A percentile compares a stretch with the other conserved stretches of the same genome.
phyloP scores from a whole-genome alignment of 2,329 filamentous ascomycete genomes.

The Microcyclosporella mali region DNA sequence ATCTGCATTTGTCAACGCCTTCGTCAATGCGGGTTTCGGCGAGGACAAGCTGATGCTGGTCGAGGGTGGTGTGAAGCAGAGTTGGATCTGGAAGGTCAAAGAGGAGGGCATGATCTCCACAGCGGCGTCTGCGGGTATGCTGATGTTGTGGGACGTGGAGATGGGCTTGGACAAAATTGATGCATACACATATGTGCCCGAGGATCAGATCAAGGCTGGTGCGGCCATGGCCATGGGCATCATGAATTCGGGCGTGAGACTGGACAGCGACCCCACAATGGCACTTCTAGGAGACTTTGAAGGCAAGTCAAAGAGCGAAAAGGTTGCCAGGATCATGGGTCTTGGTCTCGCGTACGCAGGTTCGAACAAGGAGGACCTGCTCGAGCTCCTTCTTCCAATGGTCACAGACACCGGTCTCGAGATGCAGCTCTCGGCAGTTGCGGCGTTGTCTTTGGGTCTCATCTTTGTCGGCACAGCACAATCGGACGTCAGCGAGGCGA shows the following conservation, averaged over 20 bases:
- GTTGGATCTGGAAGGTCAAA: slow-evolving; percentile 99
- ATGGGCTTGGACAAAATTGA: slow-evolving; percentile 89
- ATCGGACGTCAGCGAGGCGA: slow-evolving; percentile 82
- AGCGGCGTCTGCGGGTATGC: slow-evolving; percentile 83
- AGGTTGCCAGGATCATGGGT: slow-evolving; percentile 88
- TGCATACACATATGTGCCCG: slow-evolving; percentile 79
- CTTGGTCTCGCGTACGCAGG: slow-evolving; percentile 91
- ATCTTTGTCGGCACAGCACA: slow-evolving; percentile 91
- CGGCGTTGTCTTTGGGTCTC: slow-evolving; percentile 80
- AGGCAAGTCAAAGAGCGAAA: slow-evolving; percentile 68
- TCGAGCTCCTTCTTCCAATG: slow-evolving; percentile 78
- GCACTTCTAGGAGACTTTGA: slow-evolving; percentile 79
- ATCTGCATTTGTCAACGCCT: slow-evolving; percentile 92
- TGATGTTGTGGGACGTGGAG: slow-evolving; percentile 91
- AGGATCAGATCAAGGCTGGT: slow-evolving; percentile 82
- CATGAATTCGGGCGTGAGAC: slow-evolving; percentile 83
- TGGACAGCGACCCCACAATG: slow-evolving; percentile 84
- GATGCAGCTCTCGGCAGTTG: slow-evolving; percentile 96
- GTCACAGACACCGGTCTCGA: slow-evolving; percentile 76
- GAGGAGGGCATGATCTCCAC: slow-evolving; percentile 97
- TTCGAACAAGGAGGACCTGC: slow-evolving; percentile 82
- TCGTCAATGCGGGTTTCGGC: slow-evolving; percentile 91
- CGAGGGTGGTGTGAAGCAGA: slow-evolving; percentile 71
- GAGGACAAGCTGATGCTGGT: slow-evolving; percentile 98
- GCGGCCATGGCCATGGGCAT: slow-evolving; percentile 91